These are phyloP conservation scores for Sequoiadendron giganteum DNA, from an alignment of 75 land plant genomes.

Conservation along the genomic window DNA sequence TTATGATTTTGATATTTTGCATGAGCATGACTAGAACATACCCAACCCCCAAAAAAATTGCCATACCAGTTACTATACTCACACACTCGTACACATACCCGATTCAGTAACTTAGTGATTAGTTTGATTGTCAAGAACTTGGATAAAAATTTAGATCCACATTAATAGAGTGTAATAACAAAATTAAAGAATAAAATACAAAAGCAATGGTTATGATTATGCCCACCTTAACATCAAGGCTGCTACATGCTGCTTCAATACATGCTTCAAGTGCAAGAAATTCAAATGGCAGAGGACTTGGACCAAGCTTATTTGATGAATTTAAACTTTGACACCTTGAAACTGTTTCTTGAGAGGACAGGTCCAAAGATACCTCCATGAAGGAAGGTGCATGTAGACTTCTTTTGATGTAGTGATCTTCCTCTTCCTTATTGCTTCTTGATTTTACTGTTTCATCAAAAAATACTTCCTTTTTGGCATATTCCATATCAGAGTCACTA, in stretches of 20 bases:
- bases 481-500: slow-evolving; percentile 13
- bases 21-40: too few species aligned
- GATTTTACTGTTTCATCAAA: not conserved
- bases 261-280: slow-evolving; percentile 86
- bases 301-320: slow-evolving; percentile 29
- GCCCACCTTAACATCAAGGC: slow-evolving; percentile 65
- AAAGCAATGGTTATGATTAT: not conserved
- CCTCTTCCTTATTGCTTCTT: not conserved
- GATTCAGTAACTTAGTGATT: too few species aligned
- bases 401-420: not conserved
- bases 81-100: too few species aligned
- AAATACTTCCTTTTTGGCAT: not conserved
- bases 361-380: not conserved
- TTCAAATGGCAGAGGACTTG: slow-evolving; percentile 76
- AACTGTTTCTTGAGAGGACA: not conserved
- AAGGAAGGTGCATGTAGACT: not conserved
- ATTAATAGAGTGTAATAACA: not conserved
- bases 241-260: slow-evolving; percentile 79
- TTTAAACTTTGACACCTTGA: not conserved
- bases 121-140: too few species aligned
- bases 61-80: too few species aligned
- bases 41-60: too few species aligned
- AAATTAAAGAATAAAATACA: not conserved
- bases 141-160: too few species aligned
- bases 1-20: too few species aligned